These are phyloP conservation scores for Lepidium aucheri DNA, from an alignment of 345 rosid species.

Conservation along the genomic window DNA sequence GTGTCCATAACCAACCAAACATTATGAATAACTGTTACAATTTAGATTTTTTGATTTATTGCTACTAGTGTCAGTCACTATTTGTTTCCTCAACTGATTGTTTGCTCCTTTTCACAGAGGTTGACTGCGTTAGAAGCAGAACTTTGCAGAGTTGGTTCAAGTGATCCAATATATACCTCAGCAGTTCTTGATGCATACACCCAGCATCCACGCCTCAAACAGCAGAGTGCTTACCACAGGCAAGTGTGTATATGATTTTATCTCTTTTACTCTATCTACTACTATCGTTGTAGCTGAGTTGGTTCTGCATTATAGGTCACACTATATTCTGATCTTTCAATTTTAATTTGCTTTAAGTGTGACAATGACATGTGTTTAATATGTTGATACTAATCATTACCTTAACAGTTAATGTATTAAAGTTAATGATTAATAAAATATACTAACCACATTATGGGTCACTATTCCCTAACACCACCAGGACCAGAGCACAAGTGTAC, in stretches of 20 bases:
- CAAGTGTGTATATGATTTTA: constrained; percentile 26
- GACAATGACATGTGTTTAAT: too few species aligned
- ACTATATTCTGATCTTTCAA: too few species aligned
- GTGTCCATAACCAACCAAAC: not conserved
- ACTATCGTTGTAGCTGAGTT: not conserved
- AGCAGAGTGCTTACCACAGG: constrained; percentile 56
- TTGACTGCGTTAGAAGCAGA: constrained; percentile 54
- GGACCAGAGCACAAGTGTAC: too few species aligned
- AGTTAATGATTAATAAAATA: too few species aligned
- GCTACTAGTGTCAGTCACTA: not conserved
- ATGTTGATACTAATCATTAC: too few species aligned
- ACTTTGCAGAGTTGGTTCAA: constrained; percentile 36
- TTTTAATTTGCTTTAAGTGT: too few species aligned
- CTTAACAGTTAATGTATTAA: too few species aligned
- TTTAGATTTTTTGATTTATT: too few species aligned
- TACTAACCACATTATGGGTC: too few species aligned
- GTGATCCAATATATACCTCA: constrained; percentile 43
- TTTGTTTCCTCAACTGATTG: not conserved
- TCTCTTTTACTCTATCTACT: not conserved
- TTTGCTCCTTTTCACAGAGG: constrained; percentile 37
- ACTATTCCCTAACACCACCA: too few species aligned
- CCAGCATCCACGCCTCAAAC: constrained; percentile 48
- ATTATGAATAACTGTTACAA: not conserved
- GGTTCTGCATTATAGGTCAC: not conserved
- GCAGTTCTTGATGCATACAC: constrained; percentile 47